phyloP scores from a whole-genome alignment of 441 rosid species.

The Adansonia grandidieri region DNA sequence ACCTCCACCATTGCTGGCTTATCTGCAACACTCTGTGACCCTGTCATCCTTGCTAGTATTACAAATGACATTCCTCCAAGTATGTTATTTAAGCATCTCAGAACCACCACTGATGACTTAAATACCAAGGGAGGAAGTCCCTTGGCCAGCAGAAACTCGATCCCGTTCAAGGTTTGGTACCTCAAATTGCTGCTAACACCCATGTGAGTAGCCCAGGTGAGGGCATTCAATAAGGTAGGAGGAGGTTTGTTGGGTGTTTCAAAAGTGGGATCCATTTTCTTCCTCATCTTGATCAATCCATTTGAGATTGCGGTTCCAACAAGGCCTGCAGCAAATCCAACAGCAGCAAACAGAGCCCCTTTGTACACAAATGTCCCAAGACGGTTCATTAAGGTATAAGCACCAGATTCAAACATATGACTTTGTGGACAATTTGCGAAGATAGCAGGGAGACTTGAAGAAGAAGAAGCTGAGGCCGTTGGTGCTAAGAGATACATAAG shows the following conservation, averaged over 20 bases:
- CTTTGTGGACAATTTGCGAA: conserved; percentile 76
- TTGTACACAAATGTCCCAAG: conserved; percentile 77
- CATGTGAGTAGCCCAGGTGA: conserved; percentile 96
- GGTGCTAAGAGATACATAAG: conserved; percentile 95
- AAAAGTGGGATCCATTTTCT: conserved; percentile 89
- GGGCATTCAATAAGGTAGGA: conserved; percentile 76
- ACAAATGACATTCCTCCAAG: conserved; percentile 94
- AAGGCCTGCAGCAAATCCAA: conserved; percentile 92
- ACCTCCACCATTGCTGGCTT: conserved; percentile 36
- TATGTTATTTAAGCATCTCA: conserved; percentile 81
- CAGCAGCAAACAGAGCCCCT: conserved; percentile 82
- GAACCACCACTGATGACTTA: conserved; percentile 72
- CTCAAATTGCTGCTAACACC: conserved; percentile 91
- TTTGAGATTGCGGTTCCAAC: conserved; percentile 86
- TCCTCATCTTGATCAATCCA: conserved; percentile 82
- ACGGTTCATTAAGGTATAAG: conserved; percentile 53
- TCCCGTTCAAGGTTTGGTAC: conserved; percentile 80
- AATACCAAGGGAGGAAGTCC: conserved; percentile 59
- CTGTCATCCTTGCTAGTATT: conserved; percentile 83
- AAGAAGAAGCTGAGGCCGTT: conserved; percentile 50
- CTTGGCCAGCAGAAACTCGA: conserved; percentile 56
- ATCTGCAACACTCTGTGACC: conserved; percentile 64
- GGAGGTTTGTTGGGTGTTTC: conserved; percentile 94
- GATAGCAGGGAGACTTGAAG: conserved; percentile 56
- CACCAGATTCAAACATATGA: conserved; percentile 88